Base-by-base conservation (phyloP, 2,329 filamentous ascomycete genomes). In the Fusarium sp. region DNA sequence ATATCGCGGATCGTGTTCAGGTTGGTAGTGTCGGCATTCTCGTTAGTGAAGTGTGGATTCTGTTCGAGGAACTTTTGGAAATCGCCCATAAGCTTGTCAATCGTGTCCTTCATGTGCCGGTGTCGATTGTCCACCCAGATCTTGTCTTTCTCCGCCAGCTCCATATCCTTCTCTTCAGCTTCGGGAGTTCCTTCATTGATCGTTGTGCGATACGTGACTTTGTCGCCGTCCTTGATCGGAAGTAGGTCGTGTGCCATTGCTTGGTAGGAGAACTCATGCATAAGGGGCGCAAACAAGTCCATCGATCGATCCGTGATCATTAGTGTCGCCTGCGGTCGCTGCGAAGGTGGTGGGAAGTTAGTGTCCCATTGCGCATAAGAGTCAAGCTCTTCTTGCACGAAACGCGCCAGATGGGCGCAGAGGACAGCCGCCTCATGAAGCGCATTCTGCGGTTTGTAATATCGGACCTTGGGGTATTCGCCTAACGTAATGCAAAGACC, bases 191-290 rank as follows among this genome's bases (percentile, higher is more conserved):
- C 93, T 73, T 94, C 89, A 70, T 97, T 96, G 68, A 96, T 85
- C 2, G 88, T 84, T 55, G 94, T 95, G 71, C 91, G 91, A 78
- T 95, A 99, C 0, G 92, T 94, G 10, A 97, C 88, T 79, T 96
- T 97, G 70, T 97, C 94, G 27, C 89, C 91, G 57, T 98, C 96
- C 74, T 92, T 91, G 76, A 99, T 94, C 0, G 92, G 92, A 31
- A 99, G 83, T 9, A 99, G 84, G 78, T 99, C 96, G 79, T 98
- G 94, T 4, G 94, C 95, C 95, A 99, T 98, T 53, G 96, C 94
- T 81, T 99, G 96, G 79, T 98, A 99, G 12, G 96, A 98, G 78
- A 99, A 98, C 76, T 99, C 96, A 81, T 99, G 96, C 5, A 98
- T 78, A 11, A 98, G 82, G 1, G 96, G 96, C 0, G 95, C 91